Conservation (phyloP, 2,329 filamentous ascomycete genomes). For the Sclerotinia sclerotiorum region DNA sequence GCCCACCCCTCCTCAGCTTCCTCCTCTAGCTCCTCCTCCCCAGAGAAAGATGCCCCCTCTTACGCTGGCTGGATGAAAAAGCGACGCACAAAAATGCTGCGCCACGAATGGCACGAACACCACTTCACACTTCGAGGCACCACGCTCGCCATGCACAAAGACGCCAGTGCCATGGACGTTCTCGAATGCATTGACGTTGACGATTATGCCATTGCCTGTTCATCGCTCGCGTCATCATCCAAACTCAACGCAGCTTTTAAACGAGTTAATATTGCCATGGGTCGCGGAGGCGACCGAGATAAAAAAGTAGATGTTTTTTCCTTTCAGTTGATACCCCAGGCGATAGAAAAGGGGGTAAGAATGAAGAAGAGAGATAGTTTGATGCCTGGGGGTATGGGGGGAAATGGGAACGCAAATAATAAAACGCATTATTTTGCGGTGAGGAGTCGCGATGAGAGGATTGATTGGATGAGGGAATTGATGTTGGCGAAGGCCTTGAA, state of each 20-base stretch:
- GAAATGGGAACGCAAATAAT: constrained; percentile 50
- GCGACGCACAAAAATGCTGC: constrained; percentile 82
- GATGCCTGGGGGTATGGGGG: constrained; percentile 25
- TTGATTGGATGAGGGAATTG: constrained; percentile 95
- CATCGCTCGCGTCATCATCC: constrained; percentile 65
- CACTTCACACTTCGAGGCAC: constrained; percentile 84
- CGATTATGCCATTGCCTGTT: constrained; percentile 85
- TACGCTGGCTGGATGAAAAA: constrained; percentile 93
- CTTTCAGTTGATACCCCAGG: constrained; percentile 76
- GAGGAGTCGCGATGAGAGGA: constrained; percentile 80
- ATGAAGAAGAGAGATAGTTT: constrained; percentile 47
- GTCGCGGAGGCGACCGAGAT: constrained; percentile 49
- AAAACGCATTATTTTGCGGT: constrained; percentile 97
- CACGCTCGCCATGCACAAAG: constrained; percentile 73
- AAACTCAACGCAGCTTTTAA: constrained; percentile 89
- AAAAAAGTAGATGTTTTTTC: constrained; percentile 67
- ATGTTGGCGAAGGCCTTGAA: constrained; percentile 87
- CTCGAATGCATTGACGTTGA: constrained; percentile 84
- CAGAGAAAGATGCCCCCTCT: constrained; percentile 52
- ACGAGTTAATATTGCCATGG: constrained; percentile 62
- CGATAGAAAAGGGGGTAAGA: constrained; percentile 48
- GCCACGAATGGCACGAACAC: constrained; percentile 90
- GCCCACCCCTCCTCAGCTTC: constrained; percentile 26
- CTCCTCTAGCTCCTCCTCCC: constrained; percentile 31
- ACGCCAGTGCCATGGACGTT: constrained; percentile 52